phyloP scores from a whole-genome alignment of 2,329 filamentous ascomycete species.

The Scytalidium lignicola region DNA sequence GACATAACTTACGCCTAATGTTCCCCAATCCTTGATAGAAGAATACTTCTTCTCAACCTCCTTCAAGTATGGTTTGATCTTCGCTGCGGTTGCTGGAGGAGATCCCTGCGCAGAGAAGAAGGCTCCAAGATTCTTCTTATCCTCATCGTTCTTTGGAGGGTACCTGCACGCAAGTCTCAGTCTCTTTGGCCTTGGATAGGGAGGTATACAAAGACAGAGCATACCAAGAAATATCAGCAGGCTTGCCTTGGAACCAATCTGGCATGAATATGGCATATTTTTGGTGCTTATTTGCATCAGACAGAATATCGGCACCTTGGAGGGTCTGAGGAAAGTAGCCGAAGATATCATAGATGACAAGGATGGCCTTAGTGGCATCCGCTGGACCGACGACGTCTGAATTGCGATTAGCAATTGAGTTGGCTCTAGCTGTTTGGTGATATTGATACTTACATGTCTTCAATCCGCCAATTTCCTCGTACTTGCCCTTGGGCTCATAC shows the following conservation, averaged over 20 bases:
- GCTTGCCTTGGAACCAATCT: slow-evolving; percentile 75
- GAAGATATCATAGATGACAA: slow-evolving; percentile 60
- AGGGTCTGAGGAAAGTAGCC: slow-evolving; percentile 66
- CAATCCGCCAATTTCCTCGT: slow-evolving; percentile 49
- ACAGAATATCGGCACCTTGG: slow-evolving; percentile 64
- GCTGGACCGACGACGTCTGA: slow-evolving; percentile 41
- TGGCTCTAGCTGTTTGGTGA: background rate
- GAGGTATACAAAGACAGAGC: background rate
- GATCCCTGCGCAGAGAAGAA: slow-evolving; percentile 44
- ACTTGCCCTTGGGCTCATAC: slow-evolving; percentile 51
- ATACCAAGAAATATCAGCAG: slow-evolving; percentile 40
- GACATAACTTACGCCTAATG: slow-evolving; percentile 18
- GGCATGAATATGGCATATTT: slow-evolving; percentile 87
- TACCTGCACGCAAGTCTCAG: slow-evolving; percentile 30
- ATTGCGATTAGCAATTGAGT: background rate
- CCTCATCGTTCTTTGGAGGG: slow-evolving; percentile 58
- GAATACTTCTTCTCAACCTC: slow-evolving; percentile 46
- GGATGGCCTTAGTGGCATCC: slow-evolving; percentile 50
- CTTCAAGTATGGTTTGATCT: slow-evolving; percentile 45
- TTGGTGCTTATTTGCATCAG: slow-evolving; percentile 44
- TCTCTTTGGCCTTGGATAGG: background rate
- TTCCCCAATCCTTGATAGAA: slow-evolving; percentile 41
- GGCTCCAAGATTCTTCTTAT: slow-evolving; percentile 50
- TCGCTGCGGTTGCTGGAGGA: slow-evolving; percentile 33
- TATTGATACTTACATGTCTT: slow-evolving; percentile 41